Evolutionary conservation across 495 filamentous ascomycete species (phyloP).

Genomic region (Lophium mytilinum): DNA sequence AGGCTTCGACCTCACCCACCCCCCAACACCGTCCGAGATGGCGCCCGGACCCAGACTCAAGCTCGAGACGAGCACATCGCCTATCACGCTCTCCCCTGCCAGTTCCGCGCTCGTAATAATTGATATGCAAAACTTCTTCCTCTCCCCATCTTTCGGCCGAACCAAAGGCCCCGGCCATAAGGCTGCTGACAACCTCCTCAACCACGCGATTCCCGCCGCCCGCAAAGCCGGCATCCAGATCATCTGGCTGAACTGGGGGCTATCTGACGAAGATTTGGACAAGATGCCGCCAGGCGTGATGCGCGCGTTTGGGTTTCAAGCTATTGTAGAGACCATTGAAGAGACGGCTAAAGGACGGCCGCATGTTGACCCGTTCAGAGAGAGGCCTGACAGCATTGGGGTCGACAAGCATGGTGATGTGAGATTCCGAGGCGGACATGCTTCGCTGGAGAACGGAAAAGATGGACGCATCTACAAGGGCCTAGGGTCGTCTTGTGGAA

Average conservation of each 20-base stretch:
- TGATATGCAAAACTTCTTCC: constrained; percentile 59
- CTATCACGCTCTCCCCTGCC: constrained; percentile 37
- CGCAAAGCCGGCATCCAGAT: constrained; percentile 43
- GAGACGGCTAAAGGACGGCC: background rate
- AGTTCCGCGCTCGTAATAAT: constrained; percentile 47
- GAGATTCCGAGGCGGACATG: constrained; percentile 16
- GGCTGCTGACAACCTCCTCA: constrained; percentile 29
- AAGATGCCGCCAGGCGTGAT: constrained; percentile 43
- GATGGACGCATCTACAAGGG: constrained; percentile 32
- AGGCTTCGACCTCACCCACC: constrained; percentile 31
- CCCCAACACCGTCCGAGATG: background rate
- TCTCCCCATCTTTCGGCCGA: constrained; percentile 36
- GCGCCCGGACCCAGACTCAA: constrained; percentile 6
- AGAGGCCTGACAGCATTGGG: background rate
- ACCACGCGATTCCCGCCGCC: constrained; percentile 37
- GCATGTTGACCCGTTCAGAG: constrained; percentile 1
- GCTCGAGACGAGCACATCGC: constrained; percentile 26
- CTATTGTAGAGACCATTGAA: constrained; percentile 11
- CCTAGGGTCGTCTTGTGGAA: constrained; percentile 40
- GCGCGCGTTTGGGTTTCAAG: constrained; percentile 41
- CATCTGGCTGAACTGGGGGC: constrained; percentile 55
- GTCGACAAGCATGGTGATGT: constrained; percentile 27
- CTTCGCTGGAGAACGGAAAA: constrained; percentile 25
- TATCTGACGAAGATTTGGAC: constrained; percentile 44
- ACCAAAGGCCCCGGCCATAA: constrained; percentile 25